phyloP scores from a whole-genome alignment of 148 eudicot genomes.

The Pouteria glomerata region DNA sequence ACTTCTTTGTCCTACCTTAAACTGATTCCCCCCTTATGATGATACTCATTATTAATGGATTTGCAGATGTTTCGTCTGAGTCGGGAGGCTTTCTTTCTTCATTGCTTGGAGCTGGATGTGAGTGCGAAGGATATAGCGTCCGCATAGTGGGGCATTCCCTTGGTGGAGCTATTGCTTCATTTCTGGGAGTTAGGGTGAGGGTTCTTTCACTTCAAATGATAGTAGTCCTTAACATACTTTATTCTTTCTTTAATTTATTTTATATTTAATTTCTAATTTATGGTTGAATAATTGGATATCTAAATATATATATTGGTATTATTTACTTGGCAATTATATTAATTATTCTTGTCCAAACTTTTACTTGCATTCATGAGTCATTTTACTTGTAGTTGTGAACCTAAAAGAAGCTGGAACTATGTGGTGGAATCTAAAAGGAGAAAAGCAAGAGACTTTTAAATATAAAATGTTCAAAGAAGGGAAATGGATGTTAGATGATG shows the following conservation, averaged over 20 bases:
- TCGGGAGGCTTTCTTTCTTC: slow-evolving; percentile 67
- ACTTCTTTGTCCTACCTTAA: neutral
- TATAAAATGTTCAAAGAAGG: no score
- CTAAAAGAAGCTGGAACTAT: no score
- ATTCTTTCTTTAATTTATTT: neutral
- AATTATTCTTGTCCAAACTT: neutral
- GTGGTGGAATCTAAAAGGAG: no score
- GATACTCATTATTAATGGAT: slow-evolving; percentile 16
- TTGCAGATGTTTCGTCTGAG: slow-evolving; percentile 27
- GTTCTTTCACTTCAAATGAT: neutral
- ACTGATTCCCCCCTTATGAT: neutral
- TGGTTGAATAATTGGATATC: neutral
- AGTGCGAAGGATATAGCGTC: slow-evolving; percentile 66
- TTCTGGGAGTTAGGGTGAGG: slow-evolving; percentile 62
- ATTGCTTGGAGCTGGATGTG: slow-evolving; percentile 61
- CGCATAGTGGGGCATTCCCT: slow-evolving; percentile 82
- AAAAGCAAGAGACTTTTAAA: no score
- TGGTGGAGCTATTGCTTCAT: slow-evolving; percentile 76
- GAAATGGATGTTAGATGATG: no score
- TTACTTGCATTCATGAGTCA: neutral
- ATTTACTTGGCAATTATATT: neutral
- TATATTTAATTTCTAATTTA: neutral
- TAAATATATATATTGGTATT: neutral
- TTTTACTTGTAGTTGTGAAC: neutral
- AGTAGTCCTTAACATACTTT: neutral